Conservation (phyloP, 768 basidiomycete genomes). For the Tylopilus rubrobrunneus region DNA sequence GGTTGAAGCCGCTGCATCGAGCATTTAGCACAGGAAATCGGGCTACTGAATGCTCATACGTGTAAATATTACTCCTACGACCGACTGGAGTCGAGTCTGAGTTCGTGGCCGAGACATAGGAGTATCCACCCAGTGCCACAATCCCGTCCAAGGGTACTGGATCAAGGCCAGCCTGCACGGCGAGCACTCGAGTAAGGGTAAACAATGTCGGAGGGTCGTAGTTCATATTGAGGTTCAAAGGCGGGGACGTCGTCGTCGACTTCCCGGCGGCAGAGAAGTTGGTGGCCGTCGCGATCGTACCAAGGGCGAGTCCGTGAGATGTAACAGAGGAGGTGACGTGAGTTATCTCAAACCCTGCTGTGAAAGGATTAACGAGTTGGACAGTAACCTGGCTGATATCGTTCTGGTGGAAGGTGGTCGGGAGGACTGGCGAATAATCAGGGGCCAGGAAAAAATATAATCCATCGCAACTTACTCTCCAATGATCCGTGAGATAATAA, state of each 20-base stretch:
- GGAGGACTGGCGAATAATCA: conserved; percentile 41
- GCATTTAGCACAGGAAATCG: not conserved
- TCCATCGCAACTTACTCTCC: conserved; percentile 35
- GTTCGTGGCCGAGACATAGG: conserved; percentile 40
- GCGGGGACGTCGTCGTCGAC: conserved; percentile 52
- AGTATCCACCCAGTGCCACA: conserved; percentile 61
- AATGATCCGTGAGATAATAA: conserved; percentile 56
- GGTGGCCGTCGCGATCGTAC: conserved; percentile 51
- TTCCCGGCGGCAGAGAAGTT: conserved; percentile 53
- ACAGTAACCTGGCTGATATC: conserved; percentile 67
- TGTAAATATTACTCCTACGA: conserved; percentile 49
- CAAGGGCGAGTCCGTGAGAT: conserved; percentile 58
- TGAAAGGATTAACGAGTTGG: conserved; percentile 64
- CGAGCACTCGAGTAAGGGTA: conserved; percentile 63
- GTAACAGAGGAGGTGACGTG: conserved; percentile 57
- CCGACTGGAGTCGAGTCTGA: conserved; percentile 32
- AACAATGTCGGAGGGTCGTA: conserved; percentile 66
- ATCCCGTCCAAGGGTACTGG: conserved; percentile 63
- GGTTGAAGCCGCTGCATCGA: conserved; percentile 49
- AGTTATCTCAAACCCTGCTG: conserved; percentile 53
- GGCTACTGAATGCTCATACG: conserved; percentile 31
- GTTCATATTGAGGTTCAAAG: conserved; percentile 60
- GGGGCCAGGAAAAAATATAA: not conserved
- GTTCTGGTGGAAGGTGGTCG: conserved; percentile 57
- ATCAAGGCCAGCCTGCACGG: conserved; percentile 58